Conservation (phyloP, 768 basidiomycete genomes). For the Amyloporia xantha region DNA sequence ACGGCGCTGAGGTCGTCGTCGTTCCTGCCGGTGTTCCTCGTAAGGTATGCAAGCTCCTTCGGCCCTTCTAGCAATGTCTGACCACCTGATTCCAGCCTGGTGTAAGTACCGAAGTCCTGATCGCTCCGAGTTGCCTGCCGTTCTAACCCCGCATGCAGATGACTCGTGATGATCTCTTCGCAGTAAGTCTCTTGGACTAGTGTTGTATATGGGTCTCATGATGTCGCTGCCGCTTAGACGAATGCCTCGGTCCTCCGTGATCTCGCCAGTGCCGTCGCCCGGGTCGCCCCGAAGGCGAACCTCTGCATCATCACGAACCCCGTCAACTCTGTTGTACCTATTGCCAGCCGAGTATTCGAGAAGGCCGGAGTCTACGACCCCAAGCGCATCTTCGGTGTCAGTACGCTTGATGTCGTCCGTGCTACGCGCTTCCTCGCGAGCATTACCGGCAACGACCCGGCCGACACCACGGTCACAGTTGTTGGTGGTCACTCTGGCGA, state of each 20-base stretch:
- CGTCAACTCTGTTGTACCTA: constrained; percentile 96
- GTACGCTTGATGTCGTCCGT: constrained; percentile 97
- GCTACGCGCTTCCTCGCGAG: constrained; percentile 84
- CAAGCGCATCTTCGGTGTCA: constrained; percentile 87
- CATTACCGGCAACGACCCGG: constrained; percentile 58
- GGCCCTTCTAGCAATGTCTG: too few relatives aligned
- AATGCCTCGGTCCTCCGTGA: constrained; percentile 98
- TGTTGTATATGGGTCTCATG: not conserved
- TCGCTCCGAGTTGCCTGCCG: constrained; percentile 11
- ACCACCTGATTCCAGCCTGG: constrained; percentile 57
- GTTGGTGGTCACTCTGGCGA: constrained; percentile 94
- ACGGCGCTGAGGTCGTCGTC: constrained; percentile 87
- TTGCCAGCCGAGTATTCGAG: constrained; percentile 87
- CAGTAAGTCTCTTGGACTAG: constrained; percentile 43
- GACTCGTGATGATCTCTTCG: constrained; percentile 96
- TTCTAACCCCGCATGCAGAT: constrained; percentile 45
- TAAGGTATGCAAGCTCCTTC: constrained; percentile 76
- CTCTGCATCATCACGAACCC: constrained; percentile 98
- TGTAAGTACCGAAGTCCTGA: constrained; percentile 55
- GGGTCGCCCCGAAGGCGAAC: constrained; percentile 85
- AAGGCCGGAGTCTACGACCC: constrained; percentile 93
- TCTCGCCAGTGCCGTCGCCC: constrained; percentile 83
- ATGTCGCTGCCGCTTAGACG: constrained; percentile 43
- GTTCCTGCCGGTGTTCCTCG: constrained; percentile 99
- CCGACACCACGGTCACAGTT: constrained; percentile 71